A percentile compares a stretch with the other conserved stretches of the same genome.
These are phyloP conservation scores for Mytilinidion resinicola DNA, from an alignment of 495 filamentous ascomycete genomes.

Conservation along the genomic window DNA sequence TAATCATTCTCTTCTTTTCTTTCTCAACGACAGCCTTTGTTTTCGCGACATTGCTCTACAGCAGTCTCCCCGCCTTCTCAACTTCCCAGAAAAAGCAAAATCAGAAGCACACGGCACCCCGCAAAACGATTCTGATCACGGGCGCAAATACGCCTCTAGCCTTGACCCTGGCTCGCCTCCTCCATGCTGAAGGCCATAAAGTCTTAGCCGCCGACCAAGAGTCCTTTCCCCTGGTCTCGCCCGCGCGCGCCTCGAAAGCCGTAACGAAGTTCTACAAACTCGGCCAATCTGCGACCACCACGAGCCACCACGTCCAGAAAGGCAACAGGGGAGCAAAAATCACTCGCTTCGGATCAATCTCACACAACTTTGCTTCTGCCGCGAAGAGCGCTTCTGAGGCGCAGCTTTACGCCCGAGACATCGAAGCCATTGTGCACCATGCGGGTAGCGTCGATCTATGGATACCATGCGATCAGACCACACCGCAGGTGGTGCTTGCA, in stretches of 20 bases:
- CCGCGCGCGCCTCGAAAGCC: neutral
- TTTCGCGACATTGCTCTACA: no score
- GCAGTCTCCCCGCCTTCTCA: no score
- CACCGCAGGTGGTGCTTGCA: neutral
- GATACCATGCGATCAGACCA: neutral
- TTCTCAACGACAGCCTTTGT: no score
- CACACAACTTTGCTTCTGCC: neutral
- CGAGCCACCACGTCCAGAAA: neutral
- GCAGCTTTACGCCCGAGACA: neutral
- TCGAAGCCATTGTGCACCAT: neutral
- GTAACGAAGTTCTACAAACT: neutral
- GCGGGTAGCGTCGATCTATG: neutral
- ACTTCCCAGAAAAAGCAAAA: no score
- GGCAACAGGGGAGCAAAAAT: neutral
- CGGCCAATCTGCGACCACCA: neutral
- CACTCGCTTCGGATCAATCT: neutral
- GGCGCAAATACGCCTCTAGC: constrained; percentile 3
- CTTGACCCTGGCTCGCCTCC: constrained; percentile 2
- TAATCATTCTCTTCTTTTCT: no score
- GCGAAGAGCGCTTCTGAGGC: neutral
- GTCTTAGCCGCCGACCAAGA: constrained; percentile 3
- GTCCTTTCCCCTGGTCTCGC: neutral
- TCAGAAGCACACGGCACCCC: neutral
- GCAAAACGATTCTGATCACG: constrained; percentile 8
- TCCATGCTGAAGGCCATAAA: constrained; percentile 4